Percentiles rank a stretch among this genome's conserved stretches.
Conservation (phyloP, 495 filamentous ascomycete species). For the Schizothecium vesticola region DNA sequence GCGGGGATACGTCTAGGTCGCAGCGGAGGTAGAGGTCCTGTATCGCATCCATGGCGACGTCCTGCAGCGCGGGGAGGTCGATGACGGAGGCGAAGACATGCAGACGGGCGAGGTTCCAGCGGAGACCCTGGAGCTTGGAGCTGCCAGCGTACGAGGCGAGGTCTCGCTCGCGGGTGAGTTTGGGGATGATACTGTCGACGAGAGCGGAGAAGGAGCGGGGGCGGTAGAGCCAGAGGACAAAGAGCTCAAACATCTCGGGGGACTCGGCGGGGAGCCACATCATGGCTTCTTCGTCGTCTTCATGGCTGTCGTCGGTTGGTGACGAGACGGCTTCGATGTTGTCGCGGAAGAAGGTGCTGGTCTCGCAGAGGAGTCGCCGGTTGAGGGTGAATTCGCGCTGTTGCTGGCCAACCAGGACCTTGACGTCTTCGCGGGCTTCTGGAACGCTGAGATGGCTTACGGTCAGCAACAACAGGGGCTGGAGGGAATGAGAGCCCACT, state of each 20-base stretch:
- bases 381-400: constrained; percentile 38
- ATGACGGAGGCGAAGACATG: constrained; percentile 44
- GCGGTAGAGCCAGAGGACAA: constrained; percentile 42
- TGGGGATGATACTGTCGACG: constrained; percentile 31
- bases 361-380: constrained; percentile 33
- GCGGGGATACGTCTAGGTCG: constrained; percentile 44
- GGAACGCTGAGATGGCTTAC: constrained; percentile 11
- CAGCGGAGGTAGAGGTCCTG: constrained; percentile 46
- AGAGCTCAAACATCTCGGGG: constrained; percentile 44
- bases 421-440: constrained; percentile 30
- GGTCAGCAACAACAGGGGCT: background rate
- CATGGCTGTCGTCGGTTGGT: constrained; percentile 2
- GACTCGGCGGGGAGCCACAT: constrained; percentile 38
- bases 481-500: background rate
- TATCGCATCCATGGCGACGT: constrained; percentile 43
- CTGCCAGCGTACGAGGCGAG: constrained; percentile 13
- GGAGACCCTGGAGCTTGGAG: constrained; percentile 22
- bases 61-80: constrained; percentile 37
- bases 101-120: constrained; percentile 39
- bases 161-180: constrained; percentile 6
- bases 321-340: constrained; percentile 25
- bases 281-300: constrained; percentile 22
- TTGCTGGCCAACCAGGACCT: constrained; percentile 38
- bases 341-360: constrained; percentile 38
- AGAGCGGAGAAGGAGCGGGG: constrained; percentile 31